Evolutionary conservation across 306 rosid genomes (phyloP).

Genomic region (Ormosia semicastrata): DNA sequence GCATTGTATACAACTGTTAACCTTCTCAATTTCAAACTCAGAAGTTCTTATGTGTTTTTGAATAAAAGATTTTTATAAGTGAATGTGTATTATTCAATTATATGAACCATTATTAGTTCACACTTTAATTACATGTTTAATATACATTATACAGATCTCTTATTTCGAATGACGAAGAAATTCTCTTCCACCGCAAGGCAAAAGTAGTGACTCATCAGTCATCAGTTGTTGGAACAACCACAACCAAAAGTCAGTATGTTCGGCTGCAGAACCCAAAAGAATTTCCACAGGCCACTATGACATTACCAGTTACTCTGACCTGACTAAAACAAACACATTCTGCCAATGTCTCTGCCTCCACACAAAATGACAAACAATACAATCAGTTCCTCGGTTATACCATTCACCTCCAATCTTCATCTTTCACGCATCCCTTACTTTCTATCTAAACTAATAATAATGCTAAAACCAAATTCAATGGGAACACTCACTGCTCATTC

Average conservation of each 20-base stretch:
- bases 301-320: not conserved
- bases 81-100: no score
- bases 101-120: no score
- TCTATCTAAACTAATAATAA: conserved; percentile 3
- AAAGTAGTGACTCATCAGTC: not conserved
- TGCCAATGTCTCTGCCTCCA: not conserved
- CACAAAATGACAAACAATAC: not conserved
- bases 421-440: not conserved
- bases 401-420: conserved; percentile 1
- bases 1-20: no score
- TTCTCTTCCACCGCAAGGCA: no score
- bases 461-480: not conserved
- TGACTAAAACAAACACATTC: not conserved
- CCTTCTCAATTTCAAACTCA: no score
- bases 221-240: not conserved
- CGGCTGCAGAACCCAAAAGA: conserved; percentile 20
- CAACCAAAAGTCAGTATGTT: conserved; percentile 12
- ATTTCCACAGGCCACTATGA: conserved; percentile 20
- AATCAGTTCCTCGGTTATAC: not conserved
- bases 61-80: no score
- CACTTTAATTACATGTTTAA: no score
- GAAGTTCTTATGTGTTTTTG: no score
- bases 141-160: no score
- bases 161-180: no score
- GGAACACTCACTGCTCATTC: not conserved